Conservation (phyloP, 1,139 yeast species). For the Yamadazyma oceani region DNA sequence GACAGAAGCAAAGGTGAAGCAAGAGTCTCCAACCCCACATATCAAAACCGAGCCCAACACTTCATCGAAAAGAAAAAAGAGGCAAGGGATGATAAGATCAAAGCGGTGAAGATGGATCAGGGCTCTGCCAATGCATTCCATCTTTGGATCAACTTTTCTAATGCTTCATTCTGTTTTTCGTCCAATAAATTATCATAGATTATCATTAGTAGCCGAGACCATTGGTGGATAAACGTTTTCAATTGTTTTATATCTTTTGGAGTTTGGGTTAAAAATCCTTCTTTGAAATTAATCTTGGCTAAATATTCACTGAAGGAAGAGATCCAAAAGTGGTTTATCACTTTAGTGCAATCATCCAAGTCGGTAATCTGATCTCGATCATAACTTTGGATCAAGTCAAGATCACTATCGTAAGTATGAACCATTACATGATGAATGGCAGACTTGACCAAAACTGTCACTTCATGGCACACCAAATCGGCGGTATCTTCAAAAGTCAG, state of each 20-base stretch:
- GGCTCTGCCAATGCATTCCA: constrained; percentile 35
- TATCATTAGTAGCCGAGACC: constrained; percentile 46
- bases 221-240: constrained; percentile 45
- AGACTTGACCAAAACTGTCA: constrained; percentile 40
- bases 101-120: constrained; percentile 13
- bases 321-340: constrained; percentile 51
- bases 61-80: constrained; percentile 12
- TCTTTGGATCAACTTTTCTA: constrained; percentile 34
- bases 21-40: too few relatives aligned
- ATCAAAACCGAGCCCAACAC: too few relatives aligned
- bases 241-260: constrained; percentile 35
- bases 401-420: constrained; percentile 58
- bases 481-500: too few relatives aligned
- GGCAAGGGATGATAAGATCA: constrained; percentile 15
- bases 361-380: constrained; percentile 29
- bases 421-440: constrained; percentile 55
- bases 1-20: too few relatives aligned
- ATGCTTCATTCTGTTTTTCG: constrained; percentile 36
- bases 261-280: constrained; percentile 20
- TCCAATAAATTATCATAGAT: constrained; percentile 44
- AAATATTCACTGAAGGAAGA: constrained; percentile 59
- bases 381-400: constrained; percentile 50
- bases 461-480: constrained; percentile 45
- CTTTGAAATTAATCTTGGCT: constrained; percentile 20
- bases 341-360: constrained; percentile 42